Evolutionary conservation across 1,139 yeast genomes (phyloP).

Genomic region (Geotrichum armillariae): DNA sequence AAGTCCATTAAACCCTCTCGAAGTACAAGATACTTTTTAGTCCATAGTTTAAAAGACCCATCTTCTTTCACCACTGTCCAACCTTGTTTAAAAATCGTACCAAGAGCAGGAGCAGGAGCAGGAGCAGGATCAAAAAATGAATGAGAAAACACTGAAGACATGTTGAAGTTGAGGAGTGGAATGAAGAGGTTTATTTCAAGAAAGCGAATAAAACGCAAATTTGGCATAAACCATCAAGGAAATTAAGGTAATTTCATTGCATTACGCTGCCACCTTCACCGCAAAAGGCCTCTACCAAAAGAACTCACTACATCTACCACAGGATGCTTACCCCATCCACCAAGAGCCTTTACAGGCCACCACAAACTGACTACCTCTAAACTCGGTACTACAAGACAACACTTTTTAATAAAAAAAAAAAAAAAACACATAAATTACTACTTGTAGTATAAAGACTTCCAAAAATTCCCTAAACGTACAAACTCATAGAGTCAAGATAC

Average conservation of each 20-base stretch:
- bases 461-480: conserved; percentile 68
- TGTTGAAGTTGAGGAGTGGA: no score
- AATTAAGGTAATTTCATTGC: no score
- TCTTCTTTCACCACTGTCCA: conserved; percentile 95
- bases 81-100: conserved; percentile 49
- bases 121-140: conserved; percentile 45
- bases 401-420: not conserved
- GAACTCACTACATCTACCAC: no score
- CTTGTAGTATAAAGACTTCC: conserved; percentile 43
- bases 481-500: conserved; percentile 37
- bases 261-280: no score
- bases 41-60: conserved; percentile 79
- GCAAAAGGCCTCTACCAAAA: no score
- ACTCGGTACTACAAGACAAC: not conserved
- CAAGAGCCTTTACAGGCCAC: no score
- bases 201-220: no score
- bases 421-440: not conserved
- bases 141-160: conserved; percentile 34
- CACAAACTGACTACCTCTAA: not conserved
- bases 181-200: no score
- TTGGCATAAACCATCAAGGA: no score
- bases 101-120: conserved; percentile 45
- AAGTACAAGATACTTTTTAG: conserved; percentile 76
- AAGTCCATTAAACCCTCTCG: conserved; percentile 74
- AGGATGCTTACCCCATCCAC: no score